Base-by-base conservation (phyloP, 163 green algal genomes). In the Scenedesmus sp. region DNA sequence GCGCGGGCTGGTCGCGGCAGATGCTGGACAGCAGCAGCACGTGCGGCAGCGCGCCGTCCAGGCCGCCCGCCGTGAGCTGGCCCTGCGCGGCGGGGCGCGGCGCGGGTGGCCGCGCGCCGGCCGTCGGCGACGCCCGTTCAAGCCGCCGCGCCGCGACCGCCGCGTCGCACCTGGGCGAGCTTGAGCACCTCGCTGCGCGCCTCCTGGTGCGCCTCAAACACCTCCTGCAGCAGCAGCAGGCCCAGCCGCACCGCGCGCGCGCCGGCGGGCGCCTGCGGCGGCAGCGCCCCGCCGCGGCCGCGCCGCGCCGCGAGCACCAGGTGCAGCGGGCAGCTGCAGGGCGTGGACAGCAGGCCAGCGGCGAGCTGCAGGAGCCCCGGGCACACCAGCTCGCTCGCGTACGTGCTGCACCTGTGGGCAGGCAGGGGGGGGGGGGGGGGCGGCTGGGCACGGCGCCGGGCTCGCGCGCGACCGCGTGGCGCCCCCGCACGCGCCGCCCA, bases 21-120 rank as follows among this genome's bases (percentile, higher is more conserved):
- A 81, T 73, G 62, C 63, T 66, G 17, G 24, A 47, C 15, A 81
- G 53, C 26, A 81, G 63, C 63, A 81, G 63, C 34, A 81, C 63
- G 20, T 60, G 36, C 2, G 74, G 74, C 31, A 81, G 63, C 4
- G 44, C 29, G 7, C 31, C 45, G 42, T 75, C 63, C 22, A 75
- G 51, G 22, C 67, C 69, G 63, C 47, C 62, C 34, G 45, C 33
- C 20, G 34, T n/a, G 24, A 81, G 74, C 63, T 75, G 62, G 10
- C 7, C 60, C 71, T 80, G 71, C 58, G 63, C 3, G n/a, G 29
- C 24, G 29, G 31, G 22, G 53, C n/a, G n/a, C n/a, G n/a, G n/a
- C n/a, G n/a, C n/a, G n/a, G n/a, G n/a, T n/a, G n/a, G n/a, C n/a
- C n/a, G n/a, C n/a, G n/a, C n/a, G n/a, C n/a, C n/a, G n/a, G n/a